Evolutionary conservation across 441 rosid genomes (phyloP), one percentile per base, ranked within the genome.

Genomic region (Rhodomyrtus psidioides): DNA sequence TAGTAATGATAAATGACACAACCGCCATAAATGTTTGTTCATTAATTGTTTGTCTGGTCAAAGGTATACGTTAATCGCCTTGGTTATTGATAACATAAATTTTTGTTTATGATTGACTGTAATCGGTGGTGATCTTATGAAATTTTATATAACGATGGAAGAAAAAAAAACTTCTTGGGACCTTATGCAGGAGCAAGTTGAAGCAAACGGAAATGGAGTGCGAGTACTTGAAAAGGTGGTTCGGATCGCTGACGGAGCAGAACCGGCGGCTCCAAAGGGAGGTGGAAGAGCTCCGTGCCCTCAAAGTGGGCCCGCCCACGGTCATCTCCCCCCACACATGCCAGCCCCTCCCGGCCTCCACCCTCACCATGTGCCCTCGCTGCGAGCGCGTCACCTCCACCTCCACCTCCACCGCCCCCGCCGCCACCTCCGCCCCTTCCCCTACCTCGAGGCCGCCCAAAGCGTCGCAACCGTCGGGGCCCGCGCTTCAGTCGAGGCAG

Each of bases 171-270:
- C 49, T 19, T 5, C 49, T 65, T 34, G 26, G 4, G 7, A 19
- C n/a, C 74, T 28, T 55, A 17, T 26, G 55, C 89, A 97, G 99
- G 96, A 95, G 98, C 93, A 97, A 97, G 90, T 83, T 95, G 89
- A 97, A 95, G 91, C 99, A 97, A 89, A 97, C 98, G 42, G 99
- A 95, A 88, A 92, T 97, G 94, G 99, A 97, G 89, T 97, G 99
- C 34, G 97, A 95, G 90, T 95, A 95, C 90, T 85, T 97, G 85
- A 97, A 95, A 91, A 92, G 99, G 86, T 95, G 99, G 98, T 97
- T 97, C 83, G 97, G 96, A 39, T 95, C 98, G 39, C 56, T 97
- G 83, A 97, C 97, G 2, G 98, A 95, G 86, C 98, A 97, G 87
- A 97, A 97, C 93, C 89, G 94, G 82, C 90, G 94, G 91, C 95